Conservation (phyloP, 2,329 filamentous ascomycete species). For the Fusarium annulatum region DNA sequence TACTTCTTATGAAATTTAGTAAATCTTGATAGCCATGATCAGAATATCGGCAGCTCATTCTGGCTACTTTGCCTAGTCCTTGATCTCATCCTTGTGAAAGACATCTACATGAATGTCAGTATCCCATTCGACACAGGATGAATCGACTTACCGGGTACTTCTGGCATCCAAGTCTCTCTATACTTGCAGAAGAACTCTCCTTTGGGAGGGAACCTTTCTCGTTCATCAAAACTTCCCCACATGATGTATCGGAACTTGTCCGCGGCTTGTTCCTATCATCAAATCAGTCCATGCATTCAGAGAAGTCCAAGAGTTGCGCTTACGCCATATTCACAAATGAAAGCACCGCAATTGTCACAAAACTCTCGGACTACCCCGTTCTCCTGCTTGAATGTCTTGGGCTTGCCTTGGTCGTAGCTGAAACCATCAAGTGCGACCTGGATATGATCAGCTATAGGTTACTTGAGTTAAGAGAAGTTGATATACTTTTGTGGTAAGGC, state of each 20-base stretch:
- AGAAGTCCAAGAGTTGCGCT: too few relatives aligned
- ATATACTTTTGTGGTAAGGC: slow-evolving; percentile 16
- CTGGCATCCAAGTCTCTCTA: slow-evolving; percentile 57
- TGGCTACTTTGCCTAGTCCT: neutral
- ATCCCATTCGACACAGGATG: rapidly evolving
- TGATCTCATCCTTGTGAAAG: slow-evolving; percentile 26
- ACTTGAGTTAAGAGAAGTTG: rapidly evolving
- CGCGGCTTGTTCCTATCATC: slow-evolving; percentile 51
- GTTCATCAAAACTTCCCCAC: slow-evolving; percentile 62
- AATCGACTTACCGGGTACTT: slow-evolving; percentile 25
- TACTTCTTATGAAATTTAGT: too few relatives aligned
- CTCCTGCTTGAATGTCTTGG: slow-evolving; percentile 23
- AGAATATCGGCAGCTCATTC: neutral
- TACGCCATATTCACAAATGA: slow-evolving; percentile 33
- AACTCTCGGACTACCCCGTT: slow-evolving; percentile 31
- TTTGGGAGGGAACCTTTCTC: slow-evolving; percentile 60
- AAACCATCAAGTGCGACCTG: slow-evolving; percentile 17
- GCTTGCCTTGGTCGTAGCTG: slow-evolving; percentile 10
- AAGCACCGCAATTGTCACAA: slow-evolving; percentile 27
- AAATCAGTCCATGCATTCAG: too few relatives aligned
- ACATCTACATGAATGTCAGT: neutral
- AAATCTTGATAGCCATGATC: too few relatives aligned
- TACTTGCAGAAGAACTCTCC: slow-evolving; percentile 66
- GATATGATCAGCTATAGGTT: rapidly evolving
- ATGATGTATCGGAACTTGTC: slow-evolving; percentile 57